Base-by-base conservation (phyloP, 805 yeast species). In the Metschnikowia colocasiae region DNA sequence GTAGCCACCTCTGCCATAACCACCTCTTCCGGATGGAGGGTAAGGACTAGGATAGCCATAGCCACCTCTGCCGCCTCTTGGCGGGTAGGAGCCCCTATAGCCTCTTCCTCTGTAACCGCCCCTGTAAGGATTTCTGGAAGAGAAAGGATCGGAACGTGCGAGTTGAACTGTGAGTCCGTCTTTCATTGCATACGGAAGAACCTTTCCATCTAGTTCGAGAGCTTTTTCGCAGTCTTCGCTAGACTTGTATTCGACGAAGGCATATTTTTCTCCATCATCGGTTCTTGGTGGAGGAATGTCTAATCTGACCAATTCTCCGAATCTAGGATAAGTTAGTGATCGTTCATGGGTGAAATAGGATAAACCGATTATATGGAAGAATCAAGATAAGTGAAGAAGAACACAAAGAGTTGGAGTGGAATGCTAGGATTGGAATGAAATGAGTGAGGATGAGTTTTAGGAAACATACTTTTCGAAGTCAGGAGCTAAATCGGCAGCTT, bases 251-350 rank as follows among this genome's bases (percentile, higher is more conserved):
- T 81, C 84, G 22, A 82, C 85, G 63, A 81, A 82, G 6, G 85
- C 87, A 57, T 72, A 82, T 56, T 80, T 82, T 51, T 78, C 73
- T 34, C 81, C 81, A 54, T 78, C 82, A 47, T 75, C 75, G 25
- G 76, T 70, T 62, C 80, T 75, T 50, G 85, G 82, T 46, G 85
- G 85, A 35, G 85, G 81, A 40, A 81, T 77, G 52, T 78, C 83
- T 43, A 81, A 76, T 63, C 83, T 73, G 42, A 78, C 78, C 37
- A 82, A 67, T 54, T 73, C 74, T 42, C 86, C 87, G 53, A 56
- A 78, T 61, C 84, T 80, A 58, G 23, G 32, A 38, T 9, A 29
- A 46, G 47, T 53, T 46, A 43, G 57, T 54, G 22, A 33, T 29
- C 15, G 27, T 50, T 50, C 40, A 25, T n/a, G 40, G 40, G 40